These are phyloP conservation scores for Citrus sinensis DNA, from an alignment of 345 rosid species.

Conservation along the genomic window DVS_A1.0 CM039164.1:24471501-24472000, in stretches of 20 bases:
- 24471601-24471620: constrained; percentile 9
- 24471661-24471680: neutral
- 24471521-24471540: neutral
- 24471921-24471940: constrained; percentile 74
- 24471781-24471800: constrained; percentile 91
- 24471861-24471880: constrained; percentile 77
- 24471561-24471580: constrained; percentile 16
- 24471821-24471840: constrained; percentile 76
- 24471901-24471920: constrained; percentile 77
- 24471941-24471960: constrained; percentile 74
- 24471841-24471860: constrained; percentile 90
- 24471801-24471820: constrained; percentile 83
- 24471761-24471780: constrained; percentile 96
- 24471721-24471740: neutral
- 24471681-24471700: neutral
- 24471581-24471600: constrained; percentile 15
- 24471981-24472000: constrained; percentile 78
- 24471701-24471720: neutral
- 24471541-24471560: constrained; percentile 11
- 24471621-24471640: constrained; percentile 33
- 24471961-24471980: constrained; percentile 57
- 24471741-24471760: constrained; percentile 26
- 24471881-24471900: constrained; percentile 37
- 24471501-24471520: constrained; percentile 20
- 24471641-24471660: constrained; percentile 3